Evolutionary conservation across 768 basidiomycete genomes (phyloP).

Genomic region (Tricholoma hemisulphureum): DNA sequence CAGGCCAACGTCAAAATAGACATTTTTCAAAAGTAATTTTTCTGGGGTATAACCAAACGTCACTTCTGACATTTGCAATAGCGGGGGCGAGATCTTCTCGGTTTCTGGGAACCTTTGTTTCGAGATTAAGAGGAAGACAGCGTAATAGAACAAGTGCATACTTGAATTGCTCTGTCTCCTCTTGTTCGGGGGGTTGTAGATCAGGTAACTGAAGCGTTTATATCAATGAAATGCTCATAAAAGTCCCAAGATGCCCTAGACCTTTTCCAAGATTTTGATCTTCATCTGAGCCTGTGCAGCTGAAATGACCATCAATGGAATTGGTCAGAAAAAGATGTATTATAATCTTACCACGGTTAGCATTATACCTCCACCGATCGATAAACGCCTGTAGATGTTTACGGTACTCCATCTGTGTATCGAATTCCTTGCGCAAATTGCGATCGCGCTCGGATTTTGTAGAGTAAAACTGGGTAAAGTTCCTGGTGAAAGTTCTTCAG

Average conservation of each 20-base stretch:
- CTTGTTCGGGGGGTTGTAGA: slow-evolving; percentile 86
- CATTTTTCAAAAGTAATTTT: slow-evolving; percentile 68
- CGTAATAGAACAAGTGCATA: slow-evolving; percentile 24
- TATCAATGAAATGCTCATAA: not conserved
- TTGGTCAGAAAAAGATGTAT: not conserved
- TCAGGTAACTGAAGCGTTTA: slow-evolving; percentile 69
- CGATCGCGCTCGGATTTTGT: slow-evolving; percentile 94
- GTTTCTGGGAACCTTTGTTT: slow-evolving; percentile 80
- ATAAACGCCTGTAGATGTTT: slow-evolving; percentile 97
- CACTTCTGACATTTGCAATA: slow-evolving; percentile 89
- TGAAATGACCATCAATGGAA: slow-evolving; percentile 24
- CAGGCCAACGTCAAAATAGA: slow-evolving; percentile 91
- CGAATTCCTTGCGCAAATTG: slow-evolving; percentile 92
- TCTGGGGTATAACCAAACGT: slow-evolving; percentile 84
- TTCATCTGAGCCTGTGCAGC: slow-evolving; percentile 85
- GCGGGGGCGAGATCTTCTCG: slow-evolving; percentile 95
- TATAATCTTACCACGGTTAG: slow-evolving; percentile 66
- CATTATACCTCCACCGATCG: slow-evolving; percentile 97
- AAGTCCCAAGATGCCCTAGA: slow-evolving; percentile 18
- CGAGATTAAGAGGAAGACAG: not conserved
- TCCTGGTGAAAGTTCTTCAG: slow-evolving; percentile 43
- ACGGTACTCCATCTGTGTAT: slow-evolving; percentile 92
- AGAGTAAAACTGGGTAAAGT: slow-evolving; percentile 98
- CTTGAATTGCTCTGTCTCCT: slow-evolving; percentile 93
- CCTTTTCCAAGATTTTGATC: slow-evolving; percentile 77